Conservation (phyloP, 2,329 filamentous ascomycete species). For the Fusarium humuli region DNA sequence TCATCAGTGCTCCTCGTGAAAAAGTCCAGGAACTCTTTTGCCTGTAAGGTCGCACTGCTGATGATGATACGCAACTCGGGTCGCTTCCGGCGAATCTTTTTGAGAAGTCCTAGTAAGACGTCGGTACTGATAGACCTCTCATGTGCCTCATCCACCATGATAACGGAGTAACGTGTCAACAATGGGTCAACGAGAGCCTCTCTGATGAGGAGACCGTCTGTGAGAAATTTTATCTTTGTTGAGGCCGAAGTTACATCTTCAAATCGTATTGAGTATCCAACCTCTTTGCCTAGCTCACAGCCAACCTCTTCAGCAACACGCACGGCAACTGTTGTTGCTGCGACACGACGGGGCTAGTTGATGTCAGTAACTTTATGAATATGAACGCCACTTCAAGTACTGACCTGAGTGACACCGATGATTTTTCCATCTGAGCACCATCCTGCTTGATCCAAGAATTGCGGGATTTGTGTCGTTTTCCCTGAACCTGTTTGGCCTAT, state of each 20-base stretch:
- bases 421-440: slow-evolving; percentile 88
- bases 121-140: slow-evolving; percentile 94
- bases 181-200: slow-evolving; percentile 95
- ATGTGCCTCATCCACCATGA: slow-evolving; percentile 98
- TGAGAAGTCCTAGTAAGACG: slow-evolving; percentile 86
- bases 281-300: slow-evolving; percentile 87
- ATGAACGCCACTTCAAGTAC: slow-evolving; percentile 41
- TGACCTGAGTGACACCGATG: slow-evolving; percentile 90
- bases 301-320: slow-evolving; percentile 90
- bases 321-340: slow-evolving; percentile 88
- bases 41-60: slow-evolving; percentile 93
- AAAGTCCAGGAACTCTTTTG: slow-evolving; percentile 85
- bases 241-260: slow-evolving; percentile 89
- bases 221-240: slow-evolving; percentile 94
- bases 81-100: slow-evolving; percentile 86
- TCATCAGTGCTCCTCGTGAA: slow-evolving; percentile 66
- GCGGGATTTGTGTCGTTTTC: slow-evolving; percentile 95
- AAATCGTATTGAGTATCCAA: slow-evolving; percentile 92
- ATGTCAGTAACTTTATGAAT: slow-evolving; percentile 26
- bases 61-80: slow-evolving; percentile 88
- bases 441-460: slow-evolving; percentile 87
- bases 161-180: slow-evolving; percentile 89
- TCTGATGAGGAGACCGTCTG: slow-evolving; percentile 88
- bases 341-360: slow-evolving; percentile 83
- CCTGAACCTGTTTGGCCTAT: slow-evolving; percentile 95